These are phyloP conservation scores for Borealophlyctis nickersoniae DNA, from an alignment of 192 early-diverging fungal genomes.

Conservation along the genomic window DNA sequence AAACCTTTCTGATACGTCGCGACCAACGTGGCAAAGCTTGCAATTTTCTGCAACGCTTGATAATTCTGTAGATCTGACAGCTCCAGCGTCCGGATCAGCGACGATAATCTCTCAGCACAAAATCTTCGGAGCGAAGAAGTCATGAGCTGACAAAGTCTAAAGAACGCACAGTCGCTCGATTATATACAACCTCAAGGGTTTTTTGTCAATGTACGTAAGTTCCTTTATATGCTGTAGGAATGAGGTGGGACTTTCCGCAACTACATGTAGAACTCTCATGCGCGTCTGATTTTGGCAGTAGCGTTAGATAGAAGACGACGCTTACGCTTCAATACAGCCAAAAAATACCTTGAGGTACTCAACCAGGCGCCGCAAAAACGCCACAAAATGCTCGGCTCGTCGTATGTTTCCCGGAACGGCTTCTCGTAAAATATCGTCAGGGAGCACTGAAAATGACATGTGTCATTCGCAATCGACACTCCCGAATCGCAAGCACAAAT, in stretches of 20 bases:
- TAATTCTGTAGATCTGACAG: constrained; percentile 88
- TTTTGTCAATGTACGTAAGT: constrained; percentile 91
- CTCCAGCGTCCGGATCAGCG: constrained; percentile 89
- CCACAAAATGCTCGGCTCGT: constrained; percentile 96
- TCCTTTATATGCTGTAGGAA: constrained; percentile 92
- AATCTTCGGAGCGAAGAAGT: constrained; percentile 48
- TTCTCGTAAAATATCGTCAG: constrained; percentile 88
- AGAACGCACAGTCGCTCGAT: not conserved
- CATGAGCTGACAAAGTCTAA: not conserved
- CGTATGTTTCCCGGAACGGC: constrained; percentile 97
- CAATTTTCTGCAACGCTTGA: constrained; percentile 77
- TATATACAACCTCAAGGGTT: constrained; percentile 70
- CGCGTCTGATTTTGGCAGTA: constrained; percentile 60
- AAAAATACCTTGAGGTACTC: constrained; percentile 86
- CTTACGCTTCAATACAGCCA: not conserved
- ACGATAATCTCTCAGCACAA: constrained; percentile 87
- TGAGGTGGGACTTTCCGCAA: constrained; percentile 91
- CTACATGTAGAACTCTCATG: constrained; percentile 93
- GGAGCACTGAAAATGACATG: constrained; percentile 55
- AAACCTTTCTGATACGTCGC: constrained; percentile 90
- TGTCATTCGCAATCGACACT: not conserved
- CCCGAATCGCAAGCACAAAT: not conserved
- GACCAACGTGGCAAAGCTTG: constrained; percentile 91
- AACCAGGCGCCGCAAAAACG: constrained; percentile 91
- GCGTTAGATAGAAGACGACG: not conserved